These are phyloP conservation scores for Myriosclerotinia scirpicola DNA, from an alignment of 2,329 filamentous ascomycete genomes.

Conservation along the genomic window DNA sequence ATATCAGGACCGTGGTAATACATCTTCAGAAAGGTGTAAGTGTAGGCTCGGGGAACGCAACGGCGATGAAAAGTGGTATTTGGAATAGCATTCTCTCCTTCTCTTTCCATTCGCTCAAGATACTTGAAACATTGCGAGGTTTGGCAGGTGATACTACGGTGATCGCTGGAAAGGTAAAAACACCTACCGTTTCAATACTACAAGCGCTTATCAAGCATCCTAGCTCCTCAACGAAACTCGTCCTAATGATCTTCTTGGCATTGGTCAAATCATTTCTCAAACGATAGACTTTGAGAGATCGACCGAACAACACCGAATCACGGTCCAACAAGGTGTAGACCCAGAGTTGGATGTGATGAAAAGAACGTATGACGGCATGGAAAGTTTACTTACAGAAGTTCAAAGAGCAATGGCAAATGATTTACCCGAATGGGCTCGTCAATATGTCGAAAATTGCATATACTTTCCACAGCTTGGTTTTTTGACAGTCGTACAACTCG, in stretches of 20 bases:
- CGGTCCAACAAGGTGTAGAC: constrained; percentile 72
- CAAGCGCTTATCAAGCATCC: constrained; percentile 19
- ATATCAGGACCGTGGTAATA: constrained; percentile 67
- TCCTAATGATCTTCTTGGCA: constrained; percentile 55
- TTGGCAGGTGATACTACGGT: constrained; percentile 55
- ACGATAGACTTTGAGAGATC: constrained; percentile 81
- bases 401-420: constrained; percentile 61
- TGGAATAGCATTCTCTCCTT: constrained; percentile 77
- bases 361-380: constrained; percentile 73
- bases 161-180: constrained; percentile 53
- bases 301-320: constrained; percentile 63
- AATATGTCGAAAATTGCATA: constrained; percentile 69
- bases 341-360: constrained; percentile 75
- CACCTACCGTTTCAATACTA: background rate
- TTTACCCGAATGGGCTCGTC: constrained; percentile 59
- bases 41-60: constrained; percentile 42
- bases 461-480: constrained; percentile 94
- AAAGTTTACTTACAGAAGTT: constrained; percentile 67
- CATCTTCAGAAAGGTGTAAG: constrained; percentile 79
- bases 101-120: constrained; percentile 65
- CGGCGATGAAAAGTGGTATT: constrained; percentile 59
- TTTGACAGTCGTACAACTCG: constrained; percentile 69
- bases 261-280: constrained; percentile 70
- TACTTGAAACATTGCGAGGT: constrained; percentile 63
- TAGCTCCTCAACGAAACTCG: constrained; percentile 63